A percentile compares a stretch with the other conserved stretches of the same genome.
These are phyloP conservation scores for Mortierella sp. DNA, from an alignment of 371 early-diverging fungal genomes.

Conservation along the genomic window DNA sequence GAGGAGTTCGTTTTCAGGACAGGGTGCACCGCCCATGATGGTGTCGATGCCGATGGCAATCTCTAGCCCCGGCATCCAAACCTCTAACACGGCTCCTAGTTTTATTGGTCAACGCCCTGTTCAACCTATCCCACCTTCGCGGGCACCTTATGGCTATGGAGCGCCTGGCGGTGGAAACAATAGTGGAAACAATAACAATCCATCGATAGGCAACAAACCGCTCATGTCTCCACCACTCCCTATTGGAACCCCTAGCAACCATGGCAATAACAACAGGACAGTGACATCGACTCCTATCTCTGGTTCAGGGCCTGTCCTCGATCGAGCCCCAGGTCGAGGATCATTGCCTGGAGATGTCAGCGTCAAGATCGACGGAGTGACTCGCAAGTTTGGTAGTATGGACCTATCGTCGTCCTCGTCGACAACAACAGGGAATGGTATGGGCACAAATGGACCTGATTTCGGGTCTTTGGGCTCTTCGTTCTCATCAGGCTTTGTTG, in stretches of 20 bases:
- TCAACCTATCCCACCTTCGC: constrained; percentile 35
- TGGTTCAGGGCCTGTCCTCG: constrained; percentile 9
- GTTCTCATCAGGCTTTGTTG: not conserved
- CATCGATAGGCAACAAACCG: constrained; percentile 3
- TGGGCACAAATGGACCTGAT: too few species aligned
- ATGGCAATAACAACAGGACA: constrained; percentile 3
- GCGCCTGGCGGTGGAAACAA: constrained; percentile 12
- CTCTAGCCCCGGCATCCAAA: constrained; percentile 29
- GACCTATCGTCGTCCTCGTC: too few species aligned
- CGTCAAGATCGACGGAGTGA: constrained; percentile 3
- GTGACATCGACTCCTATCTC: constrained; percentile 7
- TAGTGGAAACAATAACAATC: too few species aligned
- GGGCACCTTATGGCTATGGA: constrained; percentile 43
- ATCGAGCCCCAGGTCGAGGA: constrained; percentile 17
- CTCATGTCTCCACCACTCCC: constrained; percentile 19
- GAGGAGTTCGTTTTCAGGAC: constrained; percentile 27
- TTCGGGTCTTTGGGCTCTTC: too few species aligned
- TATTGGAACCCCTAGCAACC: not conserved
- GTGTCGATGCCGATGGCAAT: constrained; percentile 1
- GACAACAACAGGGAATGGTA: too few species aligned
- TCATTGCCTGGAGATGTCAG: constrained; percentile 11
- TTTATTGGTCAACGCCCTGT: constrained; percentile 41
- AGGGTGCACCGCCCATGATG: constrained; percentile 8
- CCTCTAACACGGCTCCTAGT: constrained; percentile 31
- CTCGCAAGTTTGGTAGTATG: constrained; percentile 37